phyloP scores from a whole-genome alignment of 2,329 filamentous ascomycete genomes.

The Fusarium sp. region DNA sequence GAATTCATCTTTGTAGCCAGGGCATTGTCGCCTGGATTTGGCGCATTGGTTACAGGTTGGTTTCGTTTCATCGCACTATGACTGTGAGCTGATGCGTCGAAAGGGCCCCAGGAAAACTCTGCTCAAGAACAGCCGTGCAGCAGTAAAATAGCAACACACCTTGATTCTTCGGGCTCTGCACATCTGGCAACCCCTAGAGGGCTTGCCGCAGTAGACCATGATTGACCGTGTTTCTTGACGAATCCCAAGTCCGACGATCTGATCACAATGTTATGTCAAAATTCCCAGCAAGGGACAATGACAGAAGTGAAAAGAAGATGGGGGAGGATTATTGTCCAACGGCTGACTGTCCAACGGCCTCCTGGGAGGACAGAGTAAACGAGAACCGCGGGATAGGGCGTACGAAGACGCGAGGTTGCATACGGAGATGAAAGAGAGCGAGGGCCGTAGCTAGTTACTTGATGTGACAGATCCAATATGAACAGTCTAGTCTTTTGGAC shows the following conservation, averaged over 20 bases:
- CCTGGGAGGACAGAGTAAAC: constrained; percentile 35
- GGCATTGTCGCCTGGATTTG: constrained; percentile 70
- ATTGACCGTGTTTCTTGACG: constrained; percentile 27
- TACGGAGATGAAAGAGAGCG: constrained; percentile 26
- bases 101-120: not conserved
- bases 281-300: not conserved
- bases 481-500: not conserved
- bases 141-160: constrained; percentile 55
- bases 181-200: constrained; percentile 77
- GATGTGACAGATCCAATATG: constrained; percentile 14
- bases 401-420: constrained; percentile 43
- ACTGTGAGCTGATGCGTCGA: constrained; percentile 16
- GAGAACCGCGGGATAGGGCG: constrained; percentile 31
- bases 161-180: constrained; percentile 78
- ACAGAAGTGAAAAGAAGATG: constrained; percentile 2
- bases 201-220: constrained; percentile 74
- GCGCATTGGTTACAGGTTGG: constrained; percentile 72
- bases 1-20: constrained; percentile 76
- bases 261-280: not conserved
- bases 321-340: constrained; percentile 8
- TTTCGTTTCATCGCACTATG: constrained; percentile 72
- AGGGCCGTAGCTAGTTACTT: constrained; percentile 15
- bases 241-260: not conserved
- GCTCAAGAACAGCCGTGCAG: not conserved
- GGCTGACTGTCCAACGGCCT: constrained; percentile 32